A percentile compares a stretch with the other conserved stretches of the same genome.
Evolutionary conservation across 352 stramenopile genomes (phyloP).

Genomic region (Pythium rishiriense): DNA sequence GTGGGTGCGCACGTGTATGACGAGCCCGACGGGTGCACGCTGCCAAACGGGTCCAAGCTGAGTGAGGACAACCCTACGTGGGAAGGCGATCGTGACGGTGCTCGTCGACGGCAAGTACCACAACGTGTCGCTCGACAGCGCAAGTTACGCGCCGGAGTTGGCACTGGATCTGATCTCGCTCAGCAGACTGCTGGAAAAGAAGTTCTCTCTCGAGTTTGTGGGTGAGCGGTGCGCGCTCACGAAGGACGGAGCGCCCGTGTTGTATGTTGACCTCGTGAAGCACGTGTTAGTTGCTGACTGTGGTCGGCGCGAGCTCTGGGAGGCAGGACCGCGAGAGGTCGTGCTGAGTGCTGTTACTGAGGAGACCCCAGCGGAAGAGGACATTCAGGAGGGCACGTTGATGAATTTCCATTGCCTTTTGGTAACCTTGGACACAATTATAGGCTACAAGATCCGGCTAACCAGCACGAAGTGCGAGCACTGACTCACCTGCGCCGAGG

Average conservation of each 20-base stretch:
- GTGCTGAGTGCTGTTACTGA: constrained; percentile 3
- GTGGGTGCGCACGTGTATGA: not conserved
- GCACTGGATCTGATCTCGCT: constrained; percentile 11
- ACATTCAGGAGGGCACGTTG: constrained; percentile 11
- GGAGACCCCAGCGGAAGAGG: not conserved
- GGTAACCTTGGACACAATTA: too few species aligned
- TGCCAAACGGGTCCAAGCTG: not conserved
- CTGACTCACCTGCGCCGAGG: constrained; percentile 20
- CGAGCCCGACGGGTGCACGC: not conserved
- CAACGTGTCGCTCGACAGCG: not conserved
- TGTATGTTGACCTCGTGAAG: not conserved
- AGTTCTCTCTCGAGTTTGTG: not conserved
- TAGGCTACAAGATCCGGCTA: constrained; percentile 1
- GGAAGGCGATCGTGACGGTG: not conserved
- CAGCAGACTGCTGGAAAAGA: constrained; percentile 4
- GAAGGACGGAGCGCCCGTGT: not conserved
- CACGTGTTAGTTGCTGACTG: constrained; percentile 10
- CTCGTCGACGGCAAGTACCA: not conserved
- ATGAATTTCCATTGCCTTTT: constrained; percentile 10
- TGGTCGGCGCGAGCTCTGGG: not conserved
- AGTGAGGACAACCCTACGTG: not conserved
- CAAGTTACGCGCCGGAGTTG: constrained; percentile 3
- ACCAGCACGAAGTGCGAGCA: not conserved
- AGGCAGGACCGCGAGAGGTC: not conserved
- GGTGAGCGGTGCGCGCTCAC: not conserved